Evolutionary conservation across 495 filamentous ascomycete genomes (phyloP).

Genomic region (Penicillium flavigenum): DNA sequence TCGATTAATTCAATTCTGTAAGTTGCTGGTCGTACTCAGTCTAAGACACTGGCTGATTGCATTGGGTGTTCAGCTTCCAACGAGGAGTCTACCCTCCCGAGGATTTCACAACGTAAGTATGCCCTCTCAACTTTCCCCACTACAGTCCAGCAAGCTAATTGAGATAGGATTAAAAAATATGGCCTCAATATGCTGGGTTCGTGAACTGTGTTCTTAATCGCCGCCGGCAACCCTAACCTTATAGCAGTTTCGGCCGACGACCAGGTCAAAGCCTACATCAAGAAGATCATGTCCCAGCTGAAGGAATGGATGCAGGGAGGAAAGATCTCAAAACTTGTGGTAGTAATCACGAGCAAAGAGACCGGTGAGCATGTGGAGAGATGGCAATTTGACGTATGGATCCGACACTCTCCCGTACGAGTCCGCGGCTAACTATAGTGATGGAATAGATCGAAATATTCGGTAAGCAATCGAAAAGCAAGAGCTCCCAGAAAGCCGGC

Average conservation of each 20-base stretch:
- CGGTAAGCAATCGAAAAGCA: slow-evolving; percentile 54
- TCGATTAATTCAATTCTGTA: slow-evolving; percentile 92
- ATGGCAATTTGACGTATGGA: slow-evolving; percentile 92
- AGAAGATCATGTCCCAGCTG: slow-evolving; percentile 95
- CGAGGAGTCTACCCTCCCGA: slow-evolving; percentile 96
- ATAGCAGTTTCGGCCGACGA: slow-evolving; percentile 80
- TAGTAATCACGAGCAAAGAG: slow-evolving; percentile 94
- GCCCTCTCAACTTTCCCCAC: neutral
- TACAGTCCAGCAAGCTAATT: slow-evolving; percentile 5
- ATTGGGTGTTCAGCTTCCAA: slow-evolving; percentile 64
- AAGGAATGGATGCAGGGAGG: slow-evolving; percentile 94
- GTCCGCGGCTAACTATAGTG: slow-evolving; percentile 10
- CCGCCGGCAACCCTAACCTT: slow-evolving; percentile 15
- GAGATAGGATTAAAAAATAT: slow-evolving; percentile 88
- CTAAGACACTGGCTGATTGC: slow-evolving; percentile 9
- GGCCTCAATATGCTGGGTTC: slow-evolving; percentile 93
- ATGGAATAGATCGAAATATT: slow-evolving; percentile 65
- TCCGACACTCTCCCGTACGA: neutral
- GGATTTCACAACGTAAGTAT: slow-evolving; percentile 84
- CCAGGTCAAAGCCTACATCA: slow-evolving; percentile 98
- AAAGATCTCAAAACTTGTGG: slow-evolving; percentile 94
- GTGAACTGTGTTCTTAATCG: slow-evolving; percentile 14
- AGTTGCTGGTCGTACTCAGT: slow-evolving; percentile 9
- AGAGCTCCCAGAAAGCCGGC: slow-evolving; percentile 45
- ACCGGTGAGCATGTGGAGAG: slow-evolving; percentile 93